These are phyloP conservation scores for Periglandula ipomoeae DNA, from an alignment of 2,329 filamentous ascomycete genomes.

Conservation along the genomic window DNA sequence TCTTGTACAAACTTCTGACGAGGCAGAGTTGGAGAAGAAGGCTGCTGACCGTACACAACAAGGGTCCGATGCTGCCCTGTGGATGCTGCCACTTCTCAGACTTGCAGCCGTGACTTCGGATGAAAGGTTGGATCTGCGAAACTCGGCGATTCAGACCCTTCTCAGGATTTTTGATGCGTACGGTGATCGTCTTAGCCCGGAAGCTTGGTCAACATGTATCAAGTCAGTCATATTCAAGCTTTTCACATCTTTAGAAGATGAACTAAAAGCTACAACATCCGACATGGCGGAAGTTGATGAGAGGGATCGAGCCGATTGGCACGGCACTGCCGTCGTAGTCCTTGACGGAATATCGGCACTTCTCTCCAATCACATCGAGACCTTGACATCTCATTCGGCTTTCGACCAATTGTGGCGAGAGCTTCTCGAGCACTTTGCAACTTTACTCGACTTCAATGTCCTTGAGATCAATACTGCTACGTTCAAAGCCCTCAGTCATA, in stretches of 20 bases:
- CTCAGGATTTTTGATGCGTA: conserved; percentile 89
- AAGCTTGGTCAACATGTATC: conserved; percentile 77
- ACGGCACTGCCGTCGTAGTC: conserved; percentile 66
- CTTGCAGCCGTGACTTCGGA: conserved; percentile 65
- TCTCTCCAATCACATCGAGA: conserved; percentile 66
- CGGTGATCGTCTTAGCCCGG: conserved; percentile 66
- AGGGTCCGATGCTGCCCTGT: conserved; percentile 61
- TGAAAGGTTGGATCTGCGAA: conserved; percentile 64
- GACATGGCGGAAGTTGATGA: conserved; percentile 30
- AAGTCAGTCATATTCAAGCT: conserved; percentile 74
- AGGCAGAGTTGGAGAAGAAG: conserved; percentile 43
- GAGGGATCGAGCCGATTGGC: conserved; percentile 49
- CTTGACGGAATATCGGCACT: conserved; percentile 64
- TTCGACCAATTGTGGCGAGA: conserved; percentile 70
- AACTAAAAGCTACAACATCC: conserved; percentile 33
- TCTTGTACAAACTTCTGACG: conserved; percentile 42
- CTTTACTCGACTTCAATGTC: conserved; percentile 50
- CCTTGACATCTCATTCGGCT: conserved; percentile 54
- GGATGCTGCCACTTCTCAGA: conserved; percentile 67
- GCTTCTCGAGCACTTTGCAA: conserved; percentile 59
- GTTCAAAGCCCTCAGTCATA: conserved; percentile 57
- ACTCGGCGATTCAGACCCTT: conserved; percentile 84
- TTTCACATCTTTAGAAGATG: conserved; percentile 57
- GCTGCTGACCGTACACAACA: conserved; percentile 50
- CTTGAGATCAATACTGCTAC: conserved; percentile 65